phyloP scores from a whole-genome alignment of 192 early-diverging fungal species.

The Coemansia sp. region DNA sequence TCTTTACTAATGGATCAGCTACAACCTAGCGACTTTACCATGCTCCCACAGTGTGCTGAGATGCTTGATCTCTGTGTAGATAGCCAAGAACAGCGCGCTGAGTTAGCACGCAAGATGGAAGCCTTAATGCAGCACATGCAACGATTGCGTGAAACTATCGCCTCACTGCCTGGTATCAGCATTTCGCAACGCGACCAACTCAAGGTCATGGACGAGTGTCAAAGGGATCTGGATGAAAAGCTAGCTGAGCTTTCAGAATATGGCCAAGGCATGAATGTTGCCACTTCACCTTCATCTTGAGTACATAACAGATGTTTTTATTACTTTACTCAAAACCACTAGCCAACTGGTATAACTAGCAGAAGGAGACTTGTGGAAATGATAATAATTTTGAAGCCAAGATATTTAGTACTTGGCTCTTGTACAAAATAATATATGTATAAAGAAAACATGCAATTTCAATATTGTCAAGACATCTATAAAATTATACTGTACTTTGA shows the following conservation, averaged over 20 bases:
- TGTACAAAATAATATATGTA: too few species aligned
- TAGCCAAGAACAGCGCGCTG: constrained; percentile 40
- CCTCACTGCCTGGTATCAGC: constrained; percentile 47
- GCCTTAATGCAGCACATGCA: constrained; percentile 46
- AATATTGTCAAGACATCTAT: too few species aligned
- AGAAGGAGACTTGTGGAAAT: too few species aligned
- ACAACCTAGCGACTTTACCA: constrained; percentile 48
- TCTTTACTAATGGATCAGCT: constrained; percentile 34
- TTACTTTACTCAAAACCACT: too few species aligned
- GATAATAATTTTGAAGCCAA: too few species aligned
- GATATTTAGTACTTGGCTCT: too few species aligned
- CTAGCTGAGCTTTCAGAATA: constrained; percentile 35
- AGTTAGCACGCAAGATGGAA: constrained; percentile 46
- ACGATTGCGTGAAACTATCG: constrained; percentile 26
- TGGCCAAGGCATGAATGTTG: constrained; percentile 8
- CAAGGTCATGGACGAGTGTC: constrained; percentile 51
- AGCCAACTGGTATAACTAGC: too few species aligned
- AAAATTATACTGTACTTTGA: too few species aligned
- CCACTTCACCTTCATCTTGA: neutral
- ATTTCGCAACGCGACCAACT: constrained; percentile 51
- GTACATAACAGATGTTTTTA: too few species aligned
- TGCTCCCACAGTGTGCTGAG: constrained; percentile 49
- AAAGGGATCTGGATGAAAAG: constrained; percentile 29
- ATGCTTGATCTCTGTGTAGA: constrained; percentile 44
- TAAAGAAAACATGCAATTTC: too few species aligned